phyloP scores from a whole-genome alignment of 2,329 filamentous ascomycete species.

The Zasmidium angulare region DNA sequence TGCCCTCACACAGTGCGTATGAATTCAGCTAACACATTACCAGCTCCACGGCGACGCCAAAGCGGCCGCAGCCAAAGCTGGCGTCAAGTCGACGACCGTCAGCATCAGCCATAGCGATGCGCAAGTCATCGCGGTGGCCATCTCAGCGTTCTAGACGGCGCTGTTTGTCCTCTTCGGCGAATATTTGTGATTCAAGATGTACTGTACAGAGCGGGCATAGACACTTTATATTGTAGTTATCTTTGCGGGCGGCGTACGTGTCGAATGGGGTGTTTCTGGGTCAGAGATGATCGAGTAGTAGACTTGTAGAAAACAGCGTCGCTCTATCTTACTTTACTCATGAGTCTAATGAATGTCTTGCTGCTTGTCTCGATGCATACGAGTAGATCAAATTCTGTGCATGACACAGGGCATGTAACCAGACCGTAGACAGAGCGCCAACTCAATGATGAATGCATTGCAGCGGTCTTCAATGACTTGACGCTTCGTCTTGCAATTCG shows the following conservation, averaged over 20 bases:
- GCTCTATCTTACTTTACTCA: too few relatives aligned
- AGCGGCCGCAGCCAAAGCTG: constrained; percentile 77
- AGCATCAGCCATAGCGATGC: constrained; percentile 95
- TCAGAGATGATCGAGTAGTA: not conserved
- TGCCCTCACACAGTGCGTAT: not conserved
- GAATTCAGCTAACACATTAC: constrained; percentile 21
- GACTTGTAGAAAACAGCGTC: not conserved
- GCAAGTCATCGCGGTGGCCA: constrained; percentile 89
- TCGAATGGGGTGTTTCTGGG: not conserved
- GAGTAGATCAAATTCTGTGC: too few relatives aligned
- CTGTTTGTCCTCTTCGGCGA: not conserved
- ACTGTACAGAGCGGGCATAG: constrained; percentile 14
- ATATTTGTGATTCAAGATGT: constrained; percentile 7
- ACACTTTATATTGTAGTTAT: not conserved
- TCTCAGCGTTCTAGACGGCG: constrained; percentile 33
- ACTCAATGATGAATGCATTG: too few relatives aligned
- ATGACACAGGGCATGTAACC: too few relatives aligned
- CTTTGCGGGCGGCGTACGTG: not conserved
- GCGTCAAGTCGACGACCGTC: constrained; percentile 84
- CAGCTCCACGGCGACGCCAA: constrained; percentile 86
- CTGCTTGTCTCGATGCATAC: too few relatives aligned
- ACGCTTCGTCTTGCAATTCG: too few relatives aligned
- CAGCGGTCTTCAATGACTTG: too few relatives aligned
- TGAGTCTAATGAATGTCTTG: too few relatives aligned
- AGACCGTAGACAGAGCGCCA: too few relatives aligned